Evolutionary conservation across 352 stramenopile genomes (phyloP).

Genomic region (Globisporangium polare): DNA sequence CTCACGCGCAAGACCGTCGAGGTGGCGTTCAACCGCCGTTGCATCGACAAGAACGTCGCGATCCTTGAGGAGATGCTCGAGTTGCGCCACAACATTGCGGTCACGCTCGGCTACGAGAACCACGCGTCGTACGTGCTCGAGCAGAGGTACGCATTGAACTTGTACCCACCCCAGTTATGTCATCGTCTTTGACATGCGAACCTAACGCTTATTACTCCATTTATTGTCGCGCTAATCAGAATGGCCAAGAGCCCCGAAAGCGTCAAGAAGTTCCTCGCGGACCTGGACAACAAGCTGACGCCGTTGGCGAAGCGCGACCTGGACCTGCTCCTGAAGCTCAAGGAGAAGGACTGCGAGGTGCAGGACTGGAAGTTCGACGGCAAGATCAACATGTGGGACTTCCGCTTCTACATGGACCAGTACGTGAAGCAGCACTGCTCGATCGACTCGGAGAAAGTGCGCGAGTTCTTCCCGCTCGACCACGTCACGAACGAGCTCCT

Average conservation of each 20-base stretch:
- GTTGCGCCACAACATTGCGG: slow-evolving; percentile 73
- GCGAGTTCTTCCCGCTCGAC: slow-evolving; percentile 85
- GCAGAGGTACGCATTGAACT: slow-evolving; percentile 40
- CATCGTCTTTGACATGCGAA: slow-evolving; percentile 1
- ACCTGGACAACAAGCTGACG: slow-evolving; percentile 72
- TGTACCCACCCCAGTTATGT: background rate
- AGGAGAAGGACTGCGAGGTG: slow-evolving; percentile 53
- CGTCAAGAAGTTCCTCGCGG: slow-evolving; percentile 68
- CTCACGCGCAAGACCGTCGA: slow-evolving; percentile 79
- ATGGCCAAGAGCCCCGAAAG: slow-evolving; percentile 64
- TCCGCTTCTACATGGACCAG: slow-evolving; percentile 87
- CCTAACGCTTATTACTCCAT: background rate
- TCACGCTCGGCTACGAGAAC: slow-evolving; percentile 76
- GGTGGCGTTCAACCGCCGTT: slow-evolving; percentile 79
- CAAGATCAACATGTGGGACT: slow-evolving; percentile 91
- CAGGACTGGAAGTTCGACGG: slow-evolving; percentile 68
- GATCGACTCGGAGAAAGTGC: slow-evolving; percentile 85
- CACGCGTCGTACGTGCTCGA: slow-evolving; percentile 84
- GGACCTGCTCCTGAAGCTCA: slow-evolving; percentile 65
- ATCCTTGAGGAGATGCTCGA: slow-evolving; percentile 83
- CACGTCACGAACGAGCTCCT: slow-evolving; percentile 85
- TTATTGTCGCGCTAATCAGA: slow-evolving; percentile 18
- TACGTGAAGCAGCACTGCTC: slow-evolving; percentile 86
- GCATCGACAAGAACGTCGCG: slow-evolving; percentile 77
- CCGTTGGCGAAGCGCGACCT: slow-evolving; percentile 78